Evolutionary conservation across 2,329 filamentous ascomycete species (phyloP).

Genomic region (Akanthomyces dipterigenus): DNA sequence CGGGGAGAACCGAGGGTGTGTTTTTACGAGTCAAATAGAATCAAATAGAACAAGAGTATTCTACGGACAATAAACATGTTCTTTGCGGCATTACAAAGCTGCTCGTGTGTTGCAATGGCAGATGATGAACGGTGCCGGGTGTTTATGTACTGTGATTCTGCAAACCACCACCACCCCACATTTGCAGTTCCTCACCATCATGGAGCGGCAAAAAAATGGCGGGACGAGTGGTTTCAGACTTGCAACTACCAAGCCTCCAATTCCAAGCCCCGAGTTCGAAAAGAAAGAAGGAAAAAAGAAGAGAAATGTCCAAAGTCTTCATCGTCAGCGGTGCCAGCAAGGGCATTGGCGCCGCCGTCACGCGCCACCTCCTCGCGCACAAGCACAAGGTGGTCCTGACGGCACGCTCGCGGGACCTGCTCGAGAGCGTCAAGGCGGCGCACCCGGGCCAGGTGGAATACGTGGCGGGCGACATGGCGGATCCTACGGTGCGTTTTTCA

Average conservation of each 20-base stretch:
- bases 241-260: too few relatives aligned
- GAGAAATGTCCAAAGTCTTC: slow-evolving; percentile 54
- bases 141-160: too few relatives aligned
- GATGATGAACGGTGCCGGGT: not conserved
- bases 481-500: slow-evolving; percentile 37
- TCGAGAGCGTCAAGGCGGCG: slow-evolving; percentile 45
- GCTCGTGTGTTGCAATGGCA: too few relatives aligned
- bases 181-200: not conserved
- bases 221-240: not conserved
- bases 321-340: slow-evolving; percentile 62
- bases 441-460: slow-evolving; percentile 48
- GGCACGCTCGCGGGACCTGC: slow-evolving; percentile 43
- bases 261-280: too few relatives aligned
- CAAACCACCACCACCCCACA: not conserved
- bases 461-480: slow-evolving; percentile 48
- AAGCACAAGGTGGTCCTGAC: slow-evolving; percentile 54
- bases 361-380: slow-evolving; percentile 42
- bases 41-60: not conserved
- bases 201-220: not conserved
- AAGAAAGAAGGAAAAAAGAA: not conserved
- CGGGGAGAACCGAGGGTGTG: not conserved
- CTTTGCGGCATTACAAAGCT: too few relatives aligned
- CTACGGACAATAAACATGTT: not conserved
- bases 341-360: slow-evolving; percentile 53
- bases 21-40: not conserved